Base-by-base conservation (phyloP, 179 eudicot species). In the Gypsophila paniculata region DNA sequence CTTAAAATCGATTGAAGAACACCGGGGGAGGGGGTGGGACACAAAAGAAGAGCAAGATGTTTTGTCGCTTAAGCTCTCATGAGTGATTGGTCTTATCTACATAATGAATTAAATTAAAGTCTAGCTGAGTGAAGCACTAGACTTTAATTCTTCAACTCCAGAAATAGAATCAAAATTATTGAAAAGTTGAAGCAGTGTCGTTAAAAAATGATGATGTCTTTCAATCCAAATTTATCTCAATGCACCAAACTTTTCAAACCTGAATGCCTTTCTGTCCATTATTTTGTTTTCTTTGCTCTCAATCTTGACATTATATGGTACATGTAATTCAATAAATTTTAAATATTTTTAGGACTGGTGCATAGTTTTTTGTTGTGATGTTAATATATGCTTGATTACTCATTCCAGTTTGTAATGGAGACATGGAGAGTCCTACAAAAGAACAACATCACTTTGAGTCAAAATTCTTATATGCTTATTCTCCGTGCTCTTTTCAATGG, bases 371-470 rank as follows among this genome's bases (percentile, higher is more conserved):
- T 34, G 49, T 17, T 62, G 29, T 57, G 60, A 22, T 67, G n/a
- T 68, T 66, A n/a, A n/a, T 25, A 72, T 54, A 69, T 21, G 46
- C 55, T 38, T 18, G 67, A 46, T 32, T 68, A 19, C 63, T 19
- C 19, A 22, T 52, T 87, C 86, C 89, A 93, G 97, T 93, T 93
- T 88, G 94, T 79, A 60, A 79, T 86, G 90, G 90, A 93, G 83
- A 86, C 85, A 32, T 89, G 93, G 97, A 89, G 79, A 71, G 77
- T 78, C 38, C 84, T 91, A 85, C 84, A 85, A 76, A 91, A 82
- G 63, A 82, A 82, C 62, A 82, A 82, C 46, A 73, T 91, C 69
- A 58, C 73, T 66, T 22, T 85, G 78, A 82, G 82, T 54, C 68
- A 73, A 70, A 83, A 87, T 58, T 84, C 87, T 78, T 86, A 85